Evolutionary conservation across 768 basidiomycete species (phyloP), one percentile per base, ranked within the genome.

Genomic region (Suillus luteus): DNA sequence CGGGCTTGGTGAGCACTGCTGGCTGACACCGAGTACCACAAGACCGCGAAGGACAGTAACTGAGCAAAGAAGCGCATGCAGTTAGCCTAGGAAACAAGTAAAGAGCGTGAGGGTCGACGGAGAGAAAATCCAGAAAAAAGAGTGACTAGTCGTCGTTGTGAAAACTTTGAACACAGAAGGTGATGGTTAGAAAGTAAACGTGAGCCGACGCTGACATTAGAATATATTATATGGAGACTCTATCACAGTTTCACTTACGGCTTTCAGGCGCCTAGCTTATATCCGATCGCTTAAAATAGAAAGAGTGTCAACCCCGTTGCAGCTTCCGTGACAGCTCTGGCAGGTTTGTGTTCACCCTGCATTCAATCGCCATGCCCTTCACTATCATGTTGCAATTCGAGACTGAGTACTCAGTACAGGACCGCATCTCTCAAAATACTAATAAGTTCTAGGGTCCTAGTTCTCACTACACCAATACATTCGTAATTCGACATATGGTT

Each of bases 31-130:
- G 65, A 60, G 60, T 65, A 60, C 17, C 72, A 62, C 1, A 65
- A 64, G 49, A 74, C 17, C 40, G 52, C 54, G 4, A 71, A 27
- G n/a, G 66, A 69, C 48, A 76, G 62, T 19, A 63, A 49, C 48
- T 44, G 66, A 65, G 66, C 33, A 31, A 72, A 61, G 41, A 73
- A 22, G 22, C 63, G 73, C 75, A 75, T 76, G 54, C 58, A 38
- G 40, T 41, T 11, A 22, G 64, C 64, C 41, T 60, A 44, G 48
- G 44, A 33, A 52, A 65, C 33, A 52, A 41, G 65, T 49, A 43
- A 54, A 44, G 46, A 65, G 17, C 54, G 55, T 63, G 55, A 59
- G 61, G 52, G 51, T 55, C 35, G 41, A 58, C 60, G 51, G 43
- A 40, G 5, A 37, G 38, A 22, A 33, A 41, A 37, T 19, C 57